These are phyloP conservation scores for Cryptococcus floricola DNA, from an alignment of 1,284 basidiomycete genomes.

Conservation along the genomic window DNA sequence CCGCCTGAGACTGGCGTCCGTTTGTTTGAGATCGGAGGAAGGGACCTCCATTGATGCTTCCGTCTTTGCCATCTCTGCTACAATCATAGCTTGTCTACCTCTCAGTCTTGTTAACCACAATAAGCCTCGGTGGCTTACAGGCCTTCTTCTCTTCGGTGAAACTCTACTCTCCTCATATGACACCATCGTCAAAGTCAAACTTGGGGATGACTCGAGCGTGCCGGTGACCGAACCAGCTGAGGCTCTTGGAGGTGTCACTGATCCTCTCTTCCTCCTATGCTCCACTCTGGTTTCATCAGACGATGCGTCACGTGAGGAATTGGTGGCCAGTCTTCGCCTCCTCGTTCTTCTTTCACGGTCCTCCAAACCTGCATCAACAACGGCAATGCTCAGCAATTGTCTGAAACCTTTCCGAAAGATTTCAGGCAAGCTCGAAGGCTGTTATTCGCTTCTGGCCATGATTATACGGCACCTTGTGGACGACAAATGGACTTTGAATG, in stretches of 20 bases:
- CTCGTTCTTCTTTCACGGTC: slow-evolving; percentile 77
- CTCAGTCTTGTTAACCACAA: slow-evolving; percentile 33
- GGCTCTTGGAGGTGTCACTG: no score
- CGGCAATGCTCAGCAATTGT: slow-evolving; percentile 52
- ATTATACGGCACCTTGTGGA: slow-evolving; percentile 90
- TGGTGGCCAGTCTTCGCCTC: slow-evolving; percentile 72
- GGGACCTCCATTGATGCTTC: slow-evolving; percentile 3
- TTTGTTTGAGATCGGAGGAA: slow-evolving; percentile 52
- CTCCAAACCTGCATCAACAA: slow-evolving; percentile 49
- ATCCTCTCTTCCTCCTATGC: slow-evolving; percentile 1
- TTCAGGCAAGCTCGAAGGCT: slow-evolving; percentile 51
- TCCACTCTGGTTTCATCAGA: background rate
- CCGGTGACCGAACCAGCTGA: background rate
- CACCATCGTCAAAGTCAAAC: slow-evolving; percentile 58
- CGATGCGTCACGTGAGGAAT: slow-evolving; percentile 56
- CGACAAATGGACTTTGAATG: slow-evolving; percentile 62
- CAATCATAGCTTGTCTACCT: slow-evolving; percentile 61
- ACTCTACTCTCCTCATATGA: slow-evolving; percentile 71
- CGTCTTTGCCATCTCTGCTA: slow-evolving; percentile 53
- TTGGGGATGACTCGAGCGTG: slow-evolving; percentile 18
- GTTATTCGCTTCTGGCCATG: slow-evolving; percentile 78
- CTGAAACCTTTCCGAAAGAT: slow-evolving; percentile 53
- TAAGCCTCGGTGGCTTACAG: slow-evolving; percentile 76
- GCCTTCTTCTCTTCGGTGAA: slow-evolving; percentile 72
- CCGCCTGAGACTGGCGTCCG: slow-evolving; percentile 76